Percentiles rank a stretch among this genome's conserved stretches.
Evolutionary conservation across 108 stramenopile genomes (phyloP).

Genomic region (Nitzschia inconspicua): DNA sequence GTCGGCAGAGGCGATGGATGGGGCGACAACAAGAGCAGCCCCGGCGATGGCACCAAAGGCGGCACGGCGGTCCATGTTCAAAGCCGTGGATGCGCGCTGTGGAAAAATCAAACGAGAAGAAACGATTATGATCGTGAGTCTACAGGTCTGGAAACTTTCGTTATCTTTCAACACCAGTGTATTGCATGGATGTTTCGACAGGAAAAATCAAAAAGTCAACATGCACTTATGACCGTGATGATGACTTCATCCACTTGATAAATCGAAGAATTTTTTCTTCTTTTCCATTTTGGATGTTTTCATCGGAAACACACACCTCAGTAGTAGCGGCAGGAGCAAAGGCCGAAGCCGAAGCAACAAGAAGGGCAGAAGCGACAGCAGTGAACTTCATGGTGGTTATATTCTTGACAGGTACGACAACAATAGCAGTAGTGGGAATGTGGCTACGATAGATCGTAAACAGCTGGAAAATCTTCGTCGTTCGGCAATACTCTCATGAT

Average conservation of each 20-base stretch:
- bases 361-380: constrained; percentile 60
- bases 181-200: no score
- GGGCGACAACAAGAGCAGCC: constrained; percentile 64
- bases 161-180: neutral
- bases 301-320: constrained; percentile 37
- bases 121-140: neutral
- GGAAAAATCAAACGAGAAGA: constrained; percentile 1
- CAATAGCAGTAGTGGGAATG: no score
- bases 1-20: constrained; percentile 78
- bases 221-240: neutral
- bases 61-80: constrained; percentile 88
- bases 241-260: neutral
- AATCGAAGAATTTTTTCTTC: neutral
- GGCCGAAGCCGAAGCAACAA: constrained; percentile 70
- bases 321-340: constrained; percentile 61
- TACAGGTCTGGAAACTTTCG: neutral
- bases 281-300: neutral
- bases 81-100: constrained; percentile 74
- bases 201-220: no score
- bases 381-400: constrained; percentile 75
- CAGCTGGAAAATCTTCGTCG: no score
- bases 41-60: constrained; percentile 80
- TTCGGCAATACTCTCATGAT: no score
- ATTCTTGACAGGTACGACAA: no score
- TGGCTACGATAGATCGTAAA: neutral